Base-by-base conservation (phyloP, 306 rosid species). In the Prunus armeniaca region DNA sequence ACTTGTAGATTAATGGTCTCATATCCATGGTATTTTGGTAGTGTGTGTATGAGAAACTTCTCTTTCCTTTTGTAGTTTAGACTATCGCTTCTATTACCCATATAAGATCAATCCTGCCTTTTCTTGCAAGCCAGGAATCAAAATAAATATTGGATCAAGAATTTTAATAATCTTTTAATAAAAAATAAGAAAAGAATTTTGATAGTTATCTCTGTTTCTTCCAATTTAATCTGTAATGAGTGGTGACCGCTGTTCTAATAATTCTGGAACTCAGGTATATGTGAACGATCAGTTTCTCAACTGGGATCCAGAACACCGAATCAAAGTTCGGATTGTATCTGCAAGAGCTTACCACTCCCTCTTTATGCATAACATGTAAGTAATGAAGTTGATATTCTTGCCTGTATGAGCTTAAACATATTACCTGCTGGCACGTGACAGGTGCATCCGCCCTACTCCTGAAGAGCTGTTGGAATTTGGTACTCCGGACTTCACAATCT, bases 331-430 rank as follows among this genome's bases (percentile, higher is more conserved):
- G 18, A 93, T 93, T 66, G 96, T 91, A 0, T 84, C 98, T 2
- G 98, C 97, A 1, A 87, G 98, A 85, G 98, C 98, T 79, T 93
- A 93, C 86, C 98, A 93, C 89, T 91, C 98, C 65, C 78, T 93
- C 77, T 93, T 91, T 82, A 93, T 93, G 98, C 93, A 93, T 85
- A 91, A 93, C 97, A 93, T 93, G 98, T 93, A 93, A 93, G 98
- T 85, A 69, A 80, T 17, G 38, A 77, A 50, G 46, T 63, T 77
- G 68, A 74, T 20, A 41, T n/a, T 28, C 25, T 8, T 41, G 45
- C 17, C 3, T 3, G 12, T 54, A 9, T 4, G 74, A 18, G 12
- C 74, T 18, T 18, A 28, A 20, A 47, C 66, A 32, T 72, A 8
- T 13, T 13, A 28, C 61, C 41, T 19, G 85, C 67, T 83, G 55